These are phyloP conservation scores for Monosporascus sp. DNA, from an alignment of 2,329 filamentous ascomycete species.

Conservation along the genomic window DNA sequence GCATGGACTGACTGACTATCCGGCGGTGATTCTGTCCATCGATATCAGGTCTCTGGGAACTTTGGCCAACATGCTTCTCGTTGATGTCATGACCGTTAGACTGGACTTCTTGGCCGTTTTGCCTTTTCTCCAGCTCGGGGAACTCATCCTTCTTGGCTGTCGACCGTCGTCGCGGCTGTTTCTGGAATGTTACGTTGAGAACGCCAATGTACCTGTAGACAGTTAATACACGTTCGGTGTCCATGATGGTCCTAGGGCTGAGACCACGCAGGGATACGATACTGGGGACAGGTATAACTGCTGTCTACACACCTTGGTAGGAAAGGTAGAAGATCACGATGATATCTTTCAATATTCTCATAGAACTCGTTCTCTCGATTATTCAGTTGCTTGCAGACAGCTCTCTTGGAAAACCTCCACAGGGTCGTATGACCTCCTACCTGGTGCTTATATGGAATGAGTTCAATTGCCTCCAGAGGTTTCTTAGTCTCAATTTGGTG, in stretches of 20 bases:
- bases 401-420: conserved; percentile 90
- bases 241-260: not conserved
- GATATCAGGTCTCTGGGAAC: conserved; percentile 12
- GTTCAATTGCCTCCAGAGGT: conserved; percentile 84
- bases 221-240: conserved; percentile 16
- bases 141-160: conserved; percentile 46
- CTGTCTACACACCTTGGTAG: conserved; percentile 64
- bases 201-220: conserved; percentile 83
- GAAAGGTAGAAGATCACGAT: conserved; percentile 85
- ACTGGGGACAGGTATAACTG: conserved; percentile 11
- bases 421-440: conserved; percentile 95
- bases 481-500: conserved; percentile 46
- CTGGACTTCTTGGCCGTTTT: conserved; percentile 29
- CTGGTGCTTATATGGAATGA: conserved; percentile 96
- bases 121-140: conserved; percentile 18
- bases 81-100: conserved; percentile 21
- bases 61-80: conserved; percentile 6
- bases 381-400: conserved; percentile 96
- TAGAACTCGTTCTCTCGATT: conserved; percentile 99
- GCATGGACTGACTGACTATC: conserved; percentile 69
- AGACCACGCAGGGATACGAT: conserved; percentile 1
- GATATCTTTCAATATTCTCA: conserved; percentile 86
- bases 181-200: conserved; percentile 91
- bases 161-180: conserved; percentile 64
- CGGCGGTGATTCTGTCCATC: conserved; percentile 31